Evolutionary conservation across 306 rosid genomes (phyloP), one percentile per base, ranked within the genome.

Genomic region (Ziziphus jujuba): DNA sequence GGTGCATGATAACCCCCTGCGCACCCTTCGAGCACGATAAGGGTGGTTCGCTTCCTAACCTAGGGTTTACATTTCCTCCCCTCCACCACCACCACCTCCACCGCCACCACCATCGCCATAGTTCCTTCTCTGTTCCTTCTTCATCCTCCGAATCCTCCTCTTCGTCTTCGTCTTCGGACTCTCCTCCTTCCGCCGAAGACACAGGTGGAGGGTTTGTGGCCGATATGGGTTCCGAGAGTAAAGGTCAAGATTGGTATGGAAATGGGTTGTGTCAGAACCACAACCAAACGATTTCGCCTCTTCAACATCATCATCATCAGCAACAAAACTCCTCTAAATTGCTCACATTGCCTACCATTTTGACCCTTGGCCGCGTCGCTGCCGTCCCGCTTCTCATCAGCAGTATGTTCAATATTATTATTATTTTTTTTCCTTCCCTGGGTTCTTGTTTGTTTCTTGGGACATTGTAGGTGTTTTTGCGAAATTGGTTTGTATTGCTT

Each of bases 311-410:
- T n/a, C 72, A 72, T 0, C 51, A 49, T 13, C 73, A 20, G 1
- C 69, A 69, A 6, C 56, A 56, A 13, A 71, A 81, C 16, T 69
- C 84, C 76, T 68, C 91, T 52, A 88, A 90, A 66, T 71, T 95
- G 61, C 97, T 95, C 28, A 95, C 99, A 0, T 49, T 95, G 74
- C 99, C 99, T 5, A 95, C 99, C 54, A 78, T 90, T 53, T 74
- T 95, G 34, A 95, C 99, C 17, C 92, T 95, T 1, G 96, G 83
- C 61, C 99, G 97, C 23, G 99, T 95, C 50, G 99, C 95, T 5
- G 85, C 97, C 6, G 97, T 95, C 4, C 99, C 97, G 7, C 75
- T 95, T 66, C 84, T 95, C 23, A 80, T 95, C 53, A 65, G 81
- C 33, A 84, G 99, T 95, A 74, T 16, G 92, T 80, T 62, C 14